phyloP scores from a whole-genome alignment of 176 grass and related monocot genomes.

The Saccharum spontaneum region DNA sequence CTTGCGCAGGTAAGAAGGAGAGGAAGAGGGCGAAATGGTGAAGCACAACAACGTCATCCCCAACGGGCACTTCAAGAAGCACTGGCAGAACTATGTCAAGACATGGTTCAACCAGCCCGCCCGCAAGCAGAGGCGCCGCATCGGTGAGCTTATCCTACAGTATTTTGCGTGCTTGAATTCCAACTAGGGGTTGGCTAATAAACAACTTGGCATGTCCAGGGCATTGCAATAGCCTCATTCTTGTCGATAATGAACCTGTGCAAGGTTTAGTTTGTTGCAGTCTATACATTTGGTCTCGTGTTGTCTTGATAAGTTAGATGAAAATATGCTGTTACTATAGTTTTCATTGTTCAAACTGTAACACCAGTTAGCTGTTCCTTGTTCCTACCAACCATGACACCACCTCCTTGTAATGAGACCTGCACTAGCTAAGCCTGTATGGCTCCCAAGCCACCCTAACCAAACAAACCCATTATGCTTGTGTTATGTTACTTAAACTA shows the following conservation, averaged over 20 bases:
- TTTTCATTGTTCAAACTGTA: background rate
- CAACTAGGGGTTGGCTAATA: background rate
- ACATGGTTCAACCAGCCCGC: conserved; percentile 97
- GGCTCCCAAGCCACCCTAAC: background rate
- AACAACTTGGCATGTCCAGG: background rate
- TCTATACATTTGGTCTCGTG: background rate
- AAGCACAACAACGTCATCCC: conserved; percentile 97
- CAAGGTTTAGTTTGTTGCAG: background rate
- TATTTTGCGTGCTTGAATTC: no score
- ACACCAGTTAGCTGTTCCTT: background rate
- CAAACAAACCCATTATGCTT: background rate
- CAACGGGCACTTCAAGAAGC: conserved; percentile 79
- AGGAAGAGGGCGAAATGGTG: conserved; percentile 53
- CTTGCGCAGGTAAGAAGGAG: conserved; percentile 35
- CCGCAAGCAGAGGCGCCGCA: conserved; percentile 78
- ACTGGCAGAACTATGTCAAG: conserved; percentile 87
- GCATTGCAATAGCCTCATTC: background rate
- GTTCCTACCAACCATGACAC: background rate
- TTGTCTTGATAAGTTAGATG: background rate
- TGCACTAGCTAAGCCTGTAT: background rate
- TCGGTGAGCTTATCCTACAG: conserved; percentile 25
- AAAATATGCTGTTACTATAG: background rate
- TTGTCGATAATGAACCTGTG: background rate
- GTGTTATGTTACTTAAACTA: background rate
- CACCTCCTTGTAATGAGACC: background rate